These are phyloP conservation scores for Aspergillus fumigatiaffinis DNA, from an alignment of 2,329 filamentous ascomycete genomes.

Conservation along the genomic window DNA sequence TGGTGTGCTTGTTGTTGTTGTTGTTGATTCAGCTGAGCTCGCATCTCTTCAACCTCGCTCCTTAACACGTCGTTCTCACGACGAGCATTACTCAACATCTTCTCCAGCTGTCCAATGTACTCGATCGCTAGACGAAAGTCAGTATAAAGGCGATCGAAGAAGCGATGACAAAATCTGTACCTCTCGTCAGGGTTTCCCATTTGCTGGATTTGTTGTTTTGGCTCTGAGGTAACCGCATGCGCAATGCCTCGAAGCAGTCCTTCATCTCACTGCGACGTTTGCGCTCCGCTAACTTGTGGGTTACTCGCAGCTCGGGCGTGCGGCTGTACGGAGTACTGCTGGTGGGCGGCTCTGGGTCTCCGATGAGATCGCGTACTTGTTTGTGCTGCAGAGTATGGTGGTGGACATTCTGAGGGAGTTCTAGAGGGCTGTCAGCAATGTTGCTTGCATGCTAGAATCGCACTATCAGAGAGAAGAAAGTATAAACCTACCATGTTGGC, in stretches of 20 bases:
- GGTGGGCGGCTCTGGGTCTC: conserved; percentile 40
- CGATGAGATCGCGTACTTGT: conserved; percentile 45
- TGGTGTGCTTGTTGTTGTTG: conserved; percentile 27
- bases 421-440: conserved; percentile 19
- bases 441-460: no score
- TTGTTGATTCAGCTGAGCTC: conserved; percentile 35
- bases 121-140: conserved; percentile 40
- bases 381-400: conserved; percentile 48
- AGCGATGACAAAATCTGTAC: conserved; percentile 21
- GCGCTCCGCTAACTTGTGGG: conserved; percentile 49
- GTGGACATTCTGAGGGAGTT: conserved; percentile 46
- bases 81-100: conserved; percentile 33
- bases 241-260: conserved; percentile 47
- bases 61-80: conserved; percentile 37
- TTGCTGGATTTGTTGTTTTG: conserved; percentile 52
- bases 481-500: conserved; percentile 44
- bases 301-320: conserved; percentile 48
- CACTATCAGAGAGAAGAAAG: neutral
- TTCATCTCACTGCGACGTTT: conserved; percentile 53
- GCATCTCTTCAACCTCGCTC: conserved; percentile 36
- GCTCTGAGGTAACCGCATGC: conserved; percentile 41
- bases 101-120: conserved; percentile 45
- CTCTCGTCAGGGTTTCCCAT: conserved; percentile 49
- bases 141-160: conserved; percentile 3
- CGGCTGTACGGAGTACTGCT: conserved; percentile 46